phyloP scores from a whole-genome alignment of 768 basidiomycete species.

The Vararia minispora region DNA sequence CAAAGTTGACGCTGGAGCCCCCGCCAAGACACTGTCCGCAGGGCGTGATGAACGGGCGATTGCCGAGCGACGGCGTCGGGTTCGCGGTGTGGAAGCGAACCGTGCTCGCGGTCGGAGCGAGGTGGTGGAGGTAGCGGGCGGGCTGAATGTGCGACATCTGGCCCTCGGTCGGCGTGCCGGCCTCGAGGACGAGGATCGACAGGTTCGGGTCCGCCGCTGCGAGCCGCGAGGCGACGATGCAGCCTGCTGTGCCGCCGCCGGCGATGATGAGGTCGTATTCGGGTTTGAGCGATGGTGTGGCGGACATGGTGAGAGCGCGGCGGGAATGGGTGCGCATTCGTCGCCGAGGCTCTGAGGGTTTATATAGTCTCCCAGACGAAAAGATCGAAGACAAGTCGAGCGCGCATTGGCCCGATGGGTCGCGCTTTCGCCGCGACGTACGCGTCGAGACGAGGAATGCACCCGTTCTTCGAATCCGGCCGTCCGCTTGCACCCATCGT shows the following conservation, averaged over 20 bases:
- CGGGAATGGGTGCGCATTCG: too few relatives aligned
- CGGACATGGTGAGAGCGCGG: neutral
- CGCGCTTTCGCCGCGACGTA: too few relatives aligned
- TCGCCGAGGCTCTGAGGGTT: too few relatives aligned
- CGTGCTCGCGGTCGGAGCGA: conserved; percentile 27
- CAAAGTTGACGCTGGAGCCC: conserved; percentile 47
- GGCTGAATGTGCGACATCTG: conserved; percentile 40
- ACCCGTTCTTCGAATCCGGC: too few relatives aligned
- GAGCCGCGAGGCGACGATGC: conserved; percentile 45
- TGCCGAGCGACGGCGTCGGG: conserved; percentile 31
- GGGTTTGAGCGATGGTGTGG: neutral
- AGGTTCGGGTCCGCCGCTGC: conserved; percentile 39
- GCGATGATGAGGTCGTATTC: conserved; percentile 10
- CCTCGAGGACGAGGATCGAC: conserved; percentile 51
- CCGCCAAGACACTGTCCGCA: conserved; percentile 47
- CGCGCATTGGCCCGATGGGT: too few relatives aligned
- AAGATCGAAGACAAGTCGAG: too few relatives aligned
- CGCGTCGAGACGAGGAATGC: too few relatives aligned
- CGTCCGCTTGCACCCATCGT: too few relatives aligned
- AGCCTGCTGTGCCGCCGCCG: conserved; percentile 40
- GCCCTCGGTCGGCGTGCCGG: conserved; percentile 40
- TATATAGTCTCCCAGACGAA: too few relatives aligned
- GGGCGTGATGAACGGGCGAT: conserved; percentile 33
- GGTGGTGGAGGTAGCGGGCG: conserved; percentile 34
- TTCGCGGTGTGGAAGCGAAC: conserved; percentile 30